Evolutionary conservation across 1,139 yeast species (phyloP), one percentile per base, ranked within the genome.

Genomic region (Pichia sp.): DNA sequence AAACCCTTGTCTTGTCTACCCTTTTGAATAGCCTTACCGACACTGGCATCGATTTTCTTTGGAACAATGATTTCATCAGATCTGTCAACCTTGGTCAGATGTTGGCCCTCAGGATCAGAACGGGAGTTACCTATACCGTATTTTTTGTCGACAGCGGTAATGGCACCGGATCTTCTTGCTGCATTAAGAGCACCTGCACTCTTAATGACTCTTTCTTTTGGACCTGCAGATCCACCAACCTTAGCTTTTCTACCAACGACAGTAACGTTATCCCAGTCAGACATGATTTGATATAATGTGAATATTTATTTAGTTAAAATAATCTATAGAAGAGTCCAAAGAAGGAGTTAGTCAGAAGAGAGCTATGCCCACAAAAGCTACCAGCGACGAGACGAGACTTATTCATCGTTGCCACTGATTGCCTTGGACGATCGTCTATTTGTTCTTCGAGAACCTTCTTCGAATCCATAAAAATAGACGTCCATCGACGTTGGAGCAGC

Each of bases 51-150:
- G 48, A 92, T 68, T 69, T 88, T 94, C 69, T 90, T 85, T 45
- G 95, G 95, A 38, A 95, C 85, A 47, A 88, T 95, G 51, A 92
- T 90, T 59, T 90, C 97, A 59, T 90, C 95, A 44, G 87, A 81
- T 62, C 95, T 83, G 65, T 92, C 98, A 57, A 92, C 76, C 72
- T 82, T 92, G 52, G 98, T 83, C 62, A 92, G 72, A 66, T 95
- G 78, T 71, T 94, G 98, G 45, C 97, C 98, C 62, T 92, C 98
- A 35, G 88, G 84, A 58, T 83, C 81, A 46, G 78, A 71, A 60
- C 72, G 76, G 45, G 71, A 64, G 64, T 79, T 81, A 53, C 87
- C 74, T 43, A 84, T 71, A 44, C 82, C 83, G 66, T 85, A 92
- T 68, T 90, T 92, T 79, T 92, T 92, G 67, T 92, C 98, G 39